phyloP scores from a whole-genome alignment of 345 rosid species.

The Litchi chinensis region DNA sequence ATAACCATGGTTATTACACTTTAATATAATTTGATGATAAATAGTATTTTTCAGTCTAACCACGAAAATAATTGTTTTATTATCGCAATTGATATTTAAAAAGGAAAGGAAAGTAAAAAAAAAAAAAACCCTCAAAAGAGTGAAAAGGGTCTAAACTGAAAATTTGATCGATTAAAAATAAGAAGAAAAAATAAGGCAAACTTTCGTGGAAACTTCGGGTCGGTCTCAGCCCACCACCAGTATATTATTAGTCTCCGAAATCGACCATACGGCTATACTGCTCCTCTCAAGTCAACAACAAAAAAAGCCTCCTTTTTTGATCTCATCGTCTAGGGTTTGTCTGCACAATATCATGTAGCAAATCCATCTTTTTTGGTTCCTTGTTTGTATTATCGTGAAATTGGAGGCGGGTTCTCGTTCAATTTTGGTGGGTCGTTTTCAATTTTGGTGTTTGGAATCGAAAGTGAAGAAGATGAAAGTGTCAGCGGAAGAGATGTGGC shows the following conservation, averaged over 20 bases:
- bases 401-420: neutral
- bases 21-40: too few species aligned
- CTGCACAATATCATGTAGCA: neutral
- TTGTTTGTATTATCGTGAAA: neutral
- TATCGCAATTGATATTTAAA: too few species aligned
- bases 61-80: too few species aligned
- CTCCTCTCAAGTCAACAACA: neutral
- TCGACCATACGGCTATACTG: neutral
- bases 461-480: conserved; percentile 27
- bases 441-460: neutral
- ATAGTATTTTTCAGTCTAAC: too few species aligned
- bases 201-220: conserved; percentile 9
- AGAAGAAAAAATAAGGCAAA: neutral
- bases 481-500: conserved; percentile 45
- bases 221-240: neutral
- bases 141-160: too few species aligned
- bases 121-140: too few species aligned
- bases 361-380: neutral
- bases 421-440: neutral
- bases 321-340: conserved; percentile 12
- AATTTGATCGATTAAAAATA: neutral
- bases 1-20: too few species aligned
- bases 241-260: too few species aligned
- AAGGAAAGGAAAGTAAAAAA: too few species aligned
- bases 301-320: neutral